phyloP scores from a whole-genome alignment of 805 yeast genomes.

The Starmerella apicola region DNA sequence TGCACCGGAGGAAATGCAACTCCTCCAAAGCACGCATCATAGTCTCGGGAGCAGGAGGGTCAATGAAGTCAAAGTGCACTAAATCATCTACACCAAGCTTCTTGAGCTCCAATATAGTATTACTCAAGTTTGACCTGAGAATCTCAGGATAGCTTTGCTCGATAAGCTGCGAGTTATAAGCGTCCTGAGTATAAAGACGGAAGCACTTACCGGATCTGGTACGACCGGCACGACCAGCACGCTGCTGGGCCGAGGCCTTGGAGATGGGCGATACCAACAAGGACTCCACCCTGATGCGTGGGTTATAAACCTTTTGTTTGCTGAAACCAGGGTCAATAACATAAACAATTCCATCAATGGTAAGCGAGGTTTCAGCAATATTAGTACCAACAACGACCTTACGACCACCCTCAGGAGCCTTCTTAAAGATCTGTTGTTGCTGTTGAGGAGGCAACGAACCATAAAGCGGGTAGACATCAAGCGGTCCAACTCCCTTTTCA shows the following conservation, averaged over 20 bases:
- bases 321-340: slow-evolving; percentile 97
- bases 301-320: slow-evolving; percentile 92
- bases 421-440: slow-evolving; percentile 86
- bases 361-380: slow-evolving; percentile 94
- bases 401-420: slow-evolving; percentile 90
- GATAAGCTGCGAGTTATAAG: slow-evolving; percentile 81
- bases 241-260: slow-evolving; percentile 93
- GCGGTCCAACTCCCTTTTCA: slow-evolving; percentile 73
- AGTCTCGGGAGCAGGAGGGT: slow-evolving; percentile 98
- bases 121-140: slow-evolving; percentile 75
- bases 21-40: slow-evolving; percentile 99
- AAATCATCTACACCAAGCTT: slow-evolving; percentile 90
- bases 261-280: slow-evolving; percentile 90
- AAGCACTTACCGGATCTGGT: slow-evolving; percentile 97
- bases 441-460: slow-evolving; percentile 95
- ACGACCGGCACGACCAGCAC: slow-evolving; percentile 99
- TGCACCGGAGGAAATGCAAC: slow-evolving; percentile 75
- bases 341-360: slow-evolving; percentile 94
- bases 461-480: slow-evolving; percentile 81
- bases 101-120: slow-evolving; percentile 84
- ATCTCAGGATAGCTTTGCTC: slow-evolving; percentile 97
- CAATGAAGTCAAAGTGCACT: slow-evolving; percentile 97
- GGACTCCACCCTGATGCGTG: slow-evolving; percentile 90
- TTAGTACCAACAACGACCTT: slow-evolving; percentile 86
- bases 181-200: slow-evolving; percentile 91